Conservation (phyloP, 1,139 yeast species). For the Casaregolazyma lundiana region DNA sequence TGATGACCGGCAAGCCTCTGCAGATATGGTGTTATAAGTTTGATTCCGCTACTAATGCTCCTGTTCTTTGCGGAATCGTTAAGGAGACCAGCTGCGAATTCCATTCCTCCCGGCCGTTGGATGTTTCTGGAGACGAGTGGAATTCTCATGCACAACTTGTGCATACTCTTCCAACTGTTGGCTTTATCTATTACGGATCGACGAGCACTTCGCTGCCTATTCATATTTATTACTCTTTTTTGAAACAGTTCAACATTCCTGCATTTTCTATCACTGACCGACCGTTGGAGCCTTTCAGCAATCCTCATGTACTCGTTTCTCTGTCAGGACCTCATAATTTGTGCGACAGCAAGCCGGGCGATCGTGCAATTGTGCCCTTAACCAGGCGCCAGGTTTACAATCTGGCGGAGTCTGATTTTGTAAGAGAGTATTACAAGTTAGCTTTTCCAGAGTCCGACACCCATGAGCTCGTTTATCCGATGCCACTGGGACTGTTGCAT, state of each 20-base stretch:
- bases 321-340: slow-evolving; percentile 6
- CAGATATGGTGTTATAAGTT: slow-evolving; percentile 8
- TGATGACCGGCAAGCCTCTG: neutral
- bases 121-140: neutral
- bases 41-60: neutral
- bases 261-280: slow-evolving; percentile 8
- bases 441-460: neutral
- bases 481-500: neutral
- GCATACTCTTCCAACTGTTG: slow-evolving; percentile 3
- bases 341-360: neutral
- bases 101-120: slow-evolving; percentile 5
- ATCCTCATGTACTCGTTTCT: slow-evolving; percentile 9
- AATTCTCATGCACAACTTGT: slow-evolving; percentile 3
- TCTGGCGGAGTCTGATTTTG: slow-evolving; percentile 3
- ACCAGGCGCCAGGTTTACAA: slow-evolving; percentile 7
- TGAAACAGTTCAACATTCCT: slow-evolving; percentile 8
- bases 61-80: slow-evolving; percentile 5
- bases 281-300: slow-evolving; percentile 4
- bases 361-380: neutral
- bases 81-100: slow-evolving; percentile 7
- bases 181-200: slow-evolving; percentile 7
- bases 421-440: neutral
- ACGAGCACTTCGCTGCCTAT: slow-evolving; percentile 5
- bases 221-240: slow-evolving; percentile 5
- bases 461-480: neutral